Conservation (phyloP, 495 filamentous ascomycete species). For the Lasiosphaeria ovina region DNA sequence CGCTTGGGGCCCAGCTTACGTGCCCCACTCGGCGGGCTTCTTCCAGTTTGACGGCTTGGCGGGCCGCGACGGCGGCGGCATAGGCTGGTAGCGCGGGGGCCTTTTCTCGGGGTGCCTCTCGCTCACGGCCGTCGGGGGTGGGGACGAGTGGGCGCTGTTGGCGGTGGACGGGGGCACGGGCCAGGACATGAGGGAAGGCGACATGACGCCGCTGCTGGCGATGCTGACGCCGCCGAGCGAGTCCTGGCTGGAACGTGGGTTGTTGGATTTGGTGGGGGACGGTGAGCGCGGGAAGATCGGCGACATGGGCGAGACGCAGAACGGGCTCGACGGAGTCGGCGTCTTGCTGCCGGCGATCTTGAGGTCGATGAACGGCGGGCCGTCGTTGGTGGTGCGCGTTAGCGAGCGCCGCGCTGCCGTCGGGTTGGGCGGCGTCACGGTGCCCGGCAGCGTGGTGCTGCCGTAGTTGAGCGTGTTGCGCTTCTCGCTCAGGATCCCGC, state of each 20-base stretch:
- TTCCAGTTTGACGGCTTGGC: slow-evolving; percentile 18
- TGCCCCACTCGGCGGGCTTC: slow-evolving; percentile 14
- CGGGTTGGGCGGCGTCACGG: slow-evolving; percentile 15
- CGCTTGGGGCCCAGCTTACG: not conserved
- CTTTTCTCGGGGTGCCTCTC: not conserved
- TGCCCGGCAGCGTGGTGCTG: slow-evolving; percentile 3
- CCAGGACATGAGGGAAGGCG: slow-evolving; percentile 27
- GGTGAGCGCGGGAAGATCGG: slow-evolving; percentile 18
- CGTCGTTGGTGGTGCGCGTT: slow-evolving; percentile 2
- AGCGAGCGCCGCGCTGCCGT: slow-evolving; percentile 10
- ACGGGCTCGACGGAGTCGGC: slow-evolving; percentile 10
- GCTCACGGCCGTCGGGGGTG: slow-evolving; percentile 16
- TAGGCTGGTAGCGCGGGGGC: slow-evolving; percentile 1
- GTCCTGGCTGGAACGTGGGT: slow-evolving; percentile 15
- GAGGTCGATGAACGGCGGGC: slow-evolving; percentile 11
- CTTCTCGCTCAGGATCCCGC: slow-evolving; percentile 21
- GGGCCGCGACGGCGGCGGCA: not conserved
- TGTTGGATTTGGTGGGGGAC: slow-evolving; percentile 12
- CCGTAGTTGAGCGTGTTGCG: slow-evolving; percentile 17
- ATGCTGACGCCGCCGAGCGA: slow-evolving; percentile 25
- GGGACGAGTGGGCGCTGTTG: slow-evolving; percentile 13
- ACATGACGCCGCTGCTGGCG: slow-evolving; percentile 29
- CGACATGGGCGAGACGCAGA: slow-evolving; percentile 22
- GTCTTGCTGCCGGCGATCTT: slow-evolving; percentile 5
- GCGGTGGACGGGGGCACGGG: slow-evolving; percentile 26